Evolutionary conservation across 768 basidiomycete genomes (phyloP), one percentile per base, ranked within the genome.

Genomic region (Filobasidium wieringae): DNA sequence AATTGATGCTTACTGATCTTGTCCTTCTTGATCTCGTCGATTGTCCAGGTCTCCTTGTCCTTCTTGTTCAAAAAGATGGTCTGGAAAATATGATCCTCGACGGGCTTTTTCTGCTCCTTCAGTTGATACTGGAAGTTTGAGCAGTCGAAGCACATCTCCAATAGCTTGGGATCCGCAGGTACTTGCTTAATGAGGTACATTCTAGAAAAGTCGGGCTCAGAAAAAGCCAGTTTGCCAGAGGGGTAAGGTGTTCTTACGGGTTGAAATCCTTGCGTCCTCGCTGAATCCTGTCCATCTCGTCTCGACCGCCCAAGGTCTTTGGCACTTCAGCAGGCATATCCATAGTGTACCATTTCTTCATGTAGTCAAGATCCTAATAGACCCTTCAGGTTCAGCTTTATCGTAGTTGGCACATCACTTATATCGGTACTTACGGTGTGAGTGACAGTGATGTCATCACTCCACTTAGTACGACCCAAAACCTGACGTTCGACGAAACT

Each of bases 401-500:
- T 22, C 29, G 36, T 45, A 24, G 51, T 45, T 24, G 5, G 22
- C 27, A 36, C 24, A 53, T n/a, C 12, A 24, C 33, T 24, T 17
- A 31, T 22, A 39, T 52, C 26, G 32, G 32, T 51, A 63, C 69
- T 51, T 50, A 73, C 72, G 43, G 63, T 72, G 62, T 81, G 81
- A 1, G 80, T 81, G 31, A 80, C 78, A 17, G 76, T 77, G 22
- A 77, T 65, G 63, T 77, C 76, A 61, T 76, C 75, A 29, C 70
- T 70, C 74, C 75, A 77, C 69, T 77, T 79, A 41, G 79, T 77
- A 39, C 65, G 72, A 12, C 78, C 78, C 51, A 79, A 66, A 4
- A 79, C 75, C 26, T 60, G 65, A 57, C 66, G 73, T 64, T 80
- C 79, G 41, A 74, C 61, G 64, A 67, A 73, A 2, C 70, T 69